These are phyloP conservation scores for Gossypium arboreum DNA, from an alignment of 345 rosid species.

Conservation along the genomic window DNA sequence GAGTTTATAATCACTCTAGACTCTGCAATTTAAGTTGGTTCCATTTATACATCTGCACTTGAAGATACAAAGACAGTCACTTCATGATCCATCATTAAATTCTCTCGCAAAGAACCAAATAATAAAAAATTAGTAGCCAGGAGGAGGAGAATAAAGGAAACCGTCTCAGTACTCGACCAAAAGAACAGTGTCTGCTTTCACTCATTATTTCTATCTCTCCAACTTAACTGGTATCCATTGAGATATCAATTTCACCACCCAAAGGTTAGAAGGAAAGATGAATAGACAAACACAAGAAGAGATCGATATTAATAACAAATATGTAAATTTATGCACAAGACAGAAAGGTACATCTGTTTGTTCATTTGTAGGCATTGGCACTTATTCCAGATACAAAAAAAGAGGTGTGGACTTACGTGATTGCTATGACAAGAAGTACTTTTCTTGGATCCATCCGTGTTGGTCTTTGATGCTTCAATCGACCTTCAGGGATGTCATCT, in stretches of 20 bases:
- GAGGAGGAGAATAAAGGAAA: not conserved
- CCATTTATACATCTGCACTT: too few relatives aligned
- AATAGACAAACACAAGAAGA: not conserved
- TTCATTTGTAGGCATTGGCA: not conserved
- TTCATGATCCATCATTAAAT: too few relatives aligned
- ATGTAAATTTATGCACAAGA: not conserved
- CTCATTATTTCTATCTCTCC: not conserved
- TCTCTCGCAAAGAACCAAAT: too few relatives aligned
- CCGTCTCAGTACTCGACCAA: not conserved
- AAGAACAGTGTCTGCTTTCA: not conserved
- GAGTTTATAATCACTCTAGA: too few relatives aligned
- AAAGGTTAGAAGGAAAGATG: not conserved
- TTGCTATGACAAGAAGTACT: conserved; percentile 79
- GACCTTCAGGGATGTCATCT: conserved; percentile 67
- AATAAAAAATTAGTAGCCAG: too few relatives aligned
- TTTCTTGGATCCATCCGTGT: conserved; percentile 87
- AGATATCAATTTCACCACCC: not conserved
- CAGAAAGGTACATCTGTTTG: not conserved
- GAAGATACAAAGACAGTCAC: too few relatives aligned
- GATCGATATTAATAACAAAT: not conserved
- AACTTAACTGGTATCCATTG: not conserved
- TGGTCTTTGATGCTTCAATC: conserved; percentile 56
- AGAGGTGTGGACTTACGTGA: conserved; percentile 18
- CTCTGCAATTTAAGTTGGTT: too few relatives aligned
- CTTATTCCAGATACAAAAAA: not conserved